A percentile compares a stretch with the other conserved stretches of the same genome.
Conservation (phyloP, 257 asterid species). For the Plantago major region DNA sequence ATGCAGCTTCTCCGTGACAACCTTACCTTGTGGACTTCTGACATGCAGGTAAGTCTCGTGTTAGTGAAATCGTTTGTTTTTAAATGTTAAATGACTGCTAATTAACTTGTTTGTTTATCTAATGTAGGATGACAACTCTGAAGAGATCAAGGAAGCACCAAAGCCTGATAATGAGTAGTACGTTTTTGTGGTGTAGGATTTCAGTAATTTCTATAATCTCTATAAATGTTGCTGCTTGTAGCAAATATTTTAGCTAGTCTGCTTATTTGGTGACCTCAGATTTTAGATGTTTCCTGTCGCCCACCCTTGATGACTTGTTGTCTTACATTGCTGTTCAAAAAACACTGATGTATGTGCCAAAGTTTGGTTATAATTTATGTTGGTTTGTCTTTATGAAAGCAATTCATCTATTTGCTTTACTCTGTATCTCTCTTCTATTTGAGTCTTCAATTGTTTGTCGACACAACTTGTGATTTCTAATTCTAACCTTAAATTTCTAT, state of each 20-base stretch:
- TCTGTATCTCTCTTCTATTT: slow-evolving; percentile 5
- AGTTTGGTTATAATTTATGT: slow-evolving; percentile 17
- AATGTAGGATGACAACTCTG: slow-evolving; percentile 71
- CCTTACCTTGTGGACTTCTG: slow-evolving; percentile 92
- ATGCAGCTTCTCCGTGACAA: slow-evolving; percentile 97
- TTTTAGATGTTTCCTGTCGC: slow-evolving; percentile 25
- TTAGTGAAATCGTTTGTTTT: neutral
- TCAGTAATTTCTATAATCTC: slow-evolving; percentile 13
- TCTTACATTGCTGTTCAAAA: slow-evolving; percentile 18
- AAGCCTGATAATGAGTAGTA: slow-evolving; percentile 73
- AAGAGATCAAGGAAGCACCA: slow-evolving; percentile 80
- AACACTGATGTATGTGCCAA: slow-evolving; percentile 23
- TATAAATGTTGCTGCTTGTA: slow-evolving; percentile 16
- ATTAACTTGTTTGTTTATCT: slow-evolving; percentile 15
- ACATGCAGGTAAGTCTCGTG: slow-evolving; percentile 58
- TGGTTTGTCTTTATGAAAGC: slow-evolving; percentile 7
- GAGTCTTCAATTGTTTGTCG: neutral
- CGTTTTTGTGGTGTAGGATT: slow-evolving; percentile 27
- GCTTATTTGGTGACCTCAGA: slow-evolving; percentile 29
- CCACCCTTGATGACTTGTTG: too few species aligned
- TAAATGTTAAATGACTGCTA: too few species aligned
- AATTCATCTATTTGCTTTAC: slow-evolving; percentile 15
- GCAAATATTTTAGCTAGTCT: slow-evolving; percentile 35
- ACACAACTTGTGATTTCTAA: slow-evolving; percentile 4
- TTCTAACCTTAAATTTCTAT: slow-evolving; percentile 5